Conservation (phyloP, 306 rosid species). For the Rubus parviflorus region DNA sequence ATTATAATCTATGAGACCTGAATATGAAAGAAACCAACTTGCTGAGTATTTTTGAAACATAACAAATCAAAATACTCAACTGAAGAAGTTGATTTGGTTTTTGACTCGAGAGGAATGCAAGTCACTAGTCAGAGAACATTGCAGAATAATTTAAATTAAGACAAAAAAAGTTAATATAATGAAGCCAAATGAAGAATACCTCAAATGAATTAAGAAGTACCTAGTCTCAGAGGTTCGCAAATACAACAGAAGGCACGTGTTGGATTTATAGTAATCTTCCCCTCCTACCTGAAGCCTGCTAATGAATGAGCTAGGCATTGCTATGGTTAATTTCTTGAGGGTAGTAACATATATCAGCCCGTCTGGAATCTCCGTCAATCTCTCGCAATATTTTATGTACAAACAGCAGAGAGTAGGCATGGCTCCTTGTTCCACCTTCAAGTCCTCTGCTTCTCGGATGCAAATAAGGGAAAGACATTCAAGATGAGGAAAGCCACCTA, state of each 20-base stretch:
- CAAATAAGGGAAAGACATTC: background rate
- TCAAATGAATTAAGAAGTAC: background rate
- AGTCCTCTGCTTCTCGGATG: background rate
- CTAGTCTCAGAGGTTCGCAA: background rate
- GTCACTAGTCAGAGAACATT: no score
- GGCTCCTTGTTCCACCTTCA: background rate
- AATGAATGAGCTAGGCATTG: background rate
- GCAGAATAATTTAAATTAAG: no score
- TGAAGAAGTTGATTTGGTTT: background rate
- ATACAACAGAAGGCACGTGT: background rate
- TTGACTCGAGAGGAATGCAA: background rate
- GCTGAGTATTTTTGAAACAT: no score
- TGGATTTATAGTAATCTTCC: background rate
- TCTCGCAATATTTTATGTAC: background rate
- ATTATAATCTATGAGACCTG: background rate
- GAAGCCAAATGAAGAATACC: background rate
- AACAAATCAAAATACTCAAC: no score
- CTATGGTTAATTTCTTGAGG: background rate
- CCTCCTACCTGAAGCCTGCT: background rate
- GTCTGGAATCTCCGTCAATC: background rate
- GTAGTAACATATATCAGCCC: background rate
- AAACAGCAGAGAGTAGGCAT: background rate
- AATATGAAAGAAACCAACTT: background rate
- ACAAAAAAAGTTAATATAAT: no score
- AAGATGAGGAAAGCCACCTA: slow-evolving; percentile 6